Conservation (phyloP, 2,329 filamentous ascomycete genomes). For the Aspergillus melleus region DNA sequence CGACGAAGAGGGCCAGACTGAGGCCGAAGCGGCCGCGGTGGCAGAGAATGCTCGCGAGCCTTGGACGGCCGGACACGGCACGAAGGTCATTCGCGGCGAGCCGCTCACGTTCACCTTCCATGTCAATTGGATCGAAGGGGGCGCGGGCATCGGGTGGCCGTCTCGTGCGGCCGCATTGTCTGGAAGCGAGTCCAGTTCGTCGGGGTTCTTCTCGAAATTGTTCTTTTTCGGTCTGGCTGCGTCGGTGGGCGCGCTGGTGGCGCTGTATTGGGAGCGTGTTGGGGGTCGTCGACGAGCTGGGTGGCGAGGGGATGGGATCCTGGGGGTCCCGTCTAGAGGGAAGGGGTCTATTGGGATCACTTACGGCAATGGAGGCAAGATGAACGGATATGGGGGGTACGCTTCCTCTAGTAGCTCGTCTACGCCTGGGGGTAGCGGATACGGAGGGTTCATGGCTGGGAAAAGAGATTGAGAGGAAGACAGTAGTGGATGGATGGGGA, state of each 20-base stretch:
- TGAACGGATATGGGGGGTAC: constrained; percentile 60
- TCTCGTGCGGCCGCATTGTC: constrained; percentile 9
- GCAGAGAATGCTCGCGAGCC: constrained; percentile 45
- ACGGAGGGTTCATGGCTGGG: constrained; percentile 40
- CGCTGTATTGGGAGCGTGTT: constrained; percentile 40
- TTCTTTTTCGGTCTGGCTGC: constrained; percentile 39
- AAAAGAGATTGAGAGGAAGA: constrained; percentile 42
- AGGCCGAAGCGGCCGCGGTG: constrained; percentile 50
- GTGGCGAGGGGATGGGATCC: constrained; percentile 49
- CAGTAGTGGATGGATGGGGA: neutral
- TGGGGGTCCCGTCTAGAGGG: constrained; percentile 45
- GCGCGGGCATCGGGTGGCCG: constrained; percentile 38
- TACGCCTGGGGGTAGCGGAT: constrained; percentile 24
- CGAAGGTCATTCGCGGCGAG: constrained; percentile 82
- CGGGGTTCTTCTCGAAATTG: constrained; percentile 29
- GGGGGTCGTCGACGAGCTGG: constrained; percentile 23
- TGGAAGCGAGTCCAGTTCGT: constrained; percentile 6
- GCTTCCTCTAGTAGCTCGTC: constrained; percentile 39
- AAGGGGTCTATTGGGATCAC: constrained; percentile 54
- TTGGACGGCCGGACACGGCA: constrained; percentile 51
- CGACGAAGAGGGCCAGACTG: constrained; percentile 20
- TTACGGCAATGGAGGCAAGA: constrained; percentile 54
- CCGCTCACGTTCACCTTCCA: constrained; percentile 75
- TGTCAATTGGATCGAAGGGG: constrained; percentile 68
- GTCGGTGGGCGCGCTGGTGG: constrained; percentile 35